Base-by-base conservation (phyloP, 768 basidiomycete genomes). In the Suillus placidus region DNA sequence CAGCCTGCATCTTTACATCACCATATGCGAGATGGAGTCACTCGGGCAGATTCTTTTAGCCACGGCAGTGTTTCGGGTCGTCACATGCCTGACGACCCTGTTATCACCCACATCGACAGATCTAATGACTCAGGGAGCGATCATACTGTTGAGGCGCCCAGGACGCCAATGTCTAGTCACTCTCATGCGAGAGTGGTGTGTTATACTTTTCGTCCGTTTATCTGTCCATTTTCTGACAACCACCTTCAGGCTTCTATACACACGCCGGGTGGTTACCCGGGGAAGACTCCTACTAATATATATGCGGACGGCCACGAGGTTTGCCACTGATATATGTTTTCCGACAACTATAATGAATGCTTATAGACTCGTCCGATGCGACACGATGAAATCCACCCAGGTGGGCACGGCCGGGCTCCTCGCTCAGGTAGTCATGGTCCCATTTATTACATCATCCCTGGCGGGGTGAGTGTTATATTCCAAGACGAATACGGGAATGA, bases 401-500 rank as follows among this genome's bases (percentile, higher is more conserved):
- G 74, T 66, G 58, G 51, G 7, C 51, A 51, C 51, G 51, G 70
- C 68, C 60, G 75, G 58, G 61, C 65, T 64, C 69, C 67, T 54
- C 62, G 71, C 51, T 52, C 73, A 66, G 60, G 71, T 18, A 70
- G 71, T 51, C 73, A 71, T 8, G 67, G 69, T 67, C 67, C 85
- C 74, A 69, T 80, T 78, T 81, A 80, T 72, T 91, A 91, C 68
- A 84, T 91, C 68, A 83, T 91, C 58, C 90, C 90, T 43, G 82
- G 81, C 20, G 89, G 88, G 26, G 78, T 86, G 66, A 83, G 87
- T 65, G 86, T 91, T 6, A 82, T 91, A 55, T 90, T 92, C 69
- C 83, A 88, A 73, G 89, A 91, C 70, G 84, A 86, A 68, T 75
- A 81, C 23, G 89, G 89, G 26, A 83, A 85, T 63, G 87, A 88